A percentile compares a stretch with the other conserved stretches of the same genome.
phyloP scores from a whole-genome alignment of 1,284 basidiomycete species.

The Ceratobasidium sp. region DNA sequence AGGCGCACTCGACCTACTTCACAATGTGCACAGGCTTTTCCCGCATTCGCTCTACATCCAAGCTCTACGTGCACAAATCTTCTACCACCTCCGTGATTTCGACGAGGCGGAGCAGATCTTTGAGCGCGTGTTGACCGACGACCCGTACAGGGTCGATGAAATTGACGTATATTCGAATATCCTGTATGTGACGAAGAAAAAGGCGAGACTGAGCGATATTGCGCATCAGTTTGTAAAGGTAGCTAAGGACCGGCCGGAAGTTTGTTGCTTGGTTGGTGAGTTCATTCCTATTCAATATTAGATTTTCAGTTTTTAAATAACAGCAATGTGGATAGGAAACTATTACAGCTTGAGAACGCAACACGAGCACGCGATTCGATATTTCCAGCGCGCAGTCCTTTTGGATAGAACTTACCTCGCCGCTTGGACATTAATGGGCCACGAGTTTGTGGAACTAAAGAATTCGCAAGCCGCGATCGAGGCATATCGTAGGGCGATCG shows the following conservation, averaged over 20 bases:
- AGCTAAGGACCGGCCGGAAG: slow-evolving; percentile 92
- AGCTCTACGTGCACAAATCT: slow-evolving; percentile 85
- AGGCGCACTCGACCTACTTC: slow-evolving; percentile 78
- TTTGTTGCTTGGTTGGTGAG: slow-evolving; percentile 91
- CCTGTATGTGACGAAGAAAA: slow-evolving; percentile 93
- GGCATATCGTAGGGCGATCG: slow-evolving; percentile 94
- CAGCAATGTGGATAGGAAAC: slow-evolving; percentile 74
- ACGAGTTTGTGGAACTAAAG: slow-evolving; percentile 99
- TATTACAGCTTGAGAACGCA: slow-evolving; percentile 95
- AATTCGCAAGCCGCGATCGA: slow-evolving; percentile 99
- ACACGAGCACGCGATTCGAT: slow-evolving; percentile 95
- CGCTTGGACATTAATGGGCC: slow-evolving; percentile 99
- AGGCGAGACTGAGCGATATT: slow-evolving; percentile 88
- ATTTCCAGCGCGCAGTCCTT: slow-evolving; percentile 93
- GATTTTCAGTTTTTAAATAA: slow-evolving; percentile 18
- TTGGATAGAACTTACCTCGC: slow-evolving; percentile 94
- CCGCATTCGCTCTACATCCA: slow-evolving; percentile 88
- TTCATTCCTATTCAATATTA: not conserved
- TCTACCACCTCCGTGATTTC: slow-evolving; percentile 93
- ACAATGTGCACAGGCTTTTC: slow-evolving; percentile 84
- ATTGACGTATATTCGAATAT: slow-evolving; percentile 98
- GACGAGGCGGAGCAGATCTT: slow-evolving; percentile 86
- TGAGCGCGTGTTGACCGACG: slow-evolving; percentile 80
- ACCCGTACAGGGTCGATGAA: slow-evolving; percentile 94
- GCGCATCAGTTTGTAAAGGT: slow-evolving; percentile 91